Evolutionary conservation across 2,329 filamentous ascomycete species (phyloP).

Genomic region (Epichloe coenophiala): DNA sequence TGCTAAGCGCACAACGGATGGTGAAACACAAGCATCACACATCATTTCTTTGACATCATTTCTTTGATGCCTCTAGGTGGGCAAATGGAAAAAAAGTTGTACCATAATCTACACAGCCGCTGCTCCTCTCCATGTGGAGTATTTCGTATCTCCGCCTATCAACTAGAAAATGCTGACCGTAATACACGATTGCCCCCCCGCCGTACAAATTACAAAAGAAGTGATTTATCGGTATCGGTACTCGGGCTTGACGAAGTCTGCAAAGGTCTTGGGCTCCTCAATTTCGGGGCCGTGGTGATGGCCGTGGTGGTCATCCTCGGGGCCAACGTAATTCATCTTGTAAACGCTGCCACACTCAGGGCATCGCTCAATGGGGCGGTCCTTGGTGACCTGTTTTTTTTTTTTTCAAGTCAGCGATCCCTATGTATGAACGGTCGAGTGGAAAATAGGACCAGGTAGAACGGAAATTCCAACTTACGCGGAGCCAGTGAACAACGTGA

Average conservation of each 20-base stretch:
- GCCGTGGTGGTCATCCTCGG: conserved; percentile 58
- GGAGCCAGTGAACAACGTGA: conserved; percentile 82
- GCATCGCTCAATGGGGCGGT: conserved; percentile 89
- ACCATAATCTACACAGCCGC: conserved; percentile 28
- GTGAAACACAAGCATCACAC: background rate
- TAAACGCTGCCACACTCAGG: conserved; percentile 91
- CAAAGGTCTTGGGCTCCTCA: conserved; percentile 89
- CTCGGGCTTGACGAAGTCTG: conserved; percentile 88
- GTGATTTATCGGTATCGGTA: conserved; percentile 57
- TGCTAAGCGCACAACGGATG: background rate
- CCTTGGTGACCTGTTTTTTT: conserved; percentile 55
- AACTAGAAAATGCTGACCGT: conserved; percentile 12
- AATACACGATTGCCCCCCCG: conserved; percentile 8
- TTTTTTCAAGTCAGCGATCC: background rate
- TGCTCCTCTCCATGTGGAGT: conserved; percentile 9
- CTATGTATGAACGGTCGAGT: background rate
- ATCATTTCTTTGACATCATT: conserved; percentile 5
- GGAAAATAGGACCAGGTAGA: background rate
- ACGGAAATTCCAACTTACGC: conserved; percentile 41
- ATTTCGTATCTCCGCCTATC: conserved; percentile 9
- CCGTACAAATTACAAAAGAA: conserved; percentile 4
- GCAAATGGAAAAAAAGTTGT: conserved; percentile 20
- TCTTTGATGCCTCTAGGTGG: conserved; percentile 18
- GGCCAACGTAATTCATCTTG: conserved; percentile 95
- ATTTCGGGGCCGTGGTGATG: conserved; percentile 47